Base-by-base conservation (phyloP, 169 alveolate genomes). In the Theileria parva region DNA sequence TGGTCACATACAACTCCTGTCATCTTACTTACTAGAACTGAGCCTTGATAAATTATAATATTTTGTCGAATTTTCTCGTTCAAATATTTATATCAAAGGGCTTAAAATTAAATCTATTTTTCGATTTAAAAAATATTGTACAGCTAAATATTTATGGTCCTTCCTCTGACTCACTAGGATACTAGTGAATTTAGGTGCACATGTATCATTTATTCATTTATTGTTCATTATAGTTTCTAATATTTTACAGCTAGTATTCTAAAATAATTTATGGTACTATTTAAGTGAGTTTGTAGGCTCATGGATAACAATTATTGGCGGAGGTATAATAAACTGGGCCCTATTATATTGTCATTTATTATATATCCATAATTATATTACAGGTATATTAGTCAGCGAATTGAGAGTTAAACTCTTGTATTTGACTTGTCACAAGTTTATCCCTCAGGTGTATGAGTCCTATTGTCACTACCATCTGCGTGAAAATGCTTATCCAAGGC, bases 401-500 rank as follows among this genome's bases (percentile, higher is more conserved):
- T 55, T 55, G 64, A 7, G 64, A 9, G 48, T n/a, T 68, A 19
- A 48, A 0, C 32, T 0, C 34, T 0, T 48, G 11, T 1, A 76
- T 55, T n/a, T 28, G 78, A 37, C 6, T 30, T 13, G 71, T n/a
- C 17, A 80, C n/a, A 1, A 81, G 2, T 4, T 53, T 25, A 27
- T 83, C 86, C 51, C 70, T 83, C 37, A 83, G 8, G 12, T 76
- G 80, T 60, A 75, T 1, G 11, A 83, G 50, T 64, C 77, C 65
- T 13, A 67, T 48, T 0, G 83, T 60, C 25, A 83, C 51, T 8
- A 34, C 39, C 77, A 83, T 15, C 73, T 83, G 86, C 23, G 39
- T n/a, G 4, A 72, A 30, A 12, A 83, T 75, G 27, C 72, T 64
- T 17, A 63, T 1, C 89, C 89, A 83, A 7, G 89, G 80, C 30